A percentile compares a stretch with the other conserved stretches of the same genome.
phyloP scores from a whole-genome alignment of 2,329 filamentous ascomycete genomes.

The Volutella citrinella region DNA sequence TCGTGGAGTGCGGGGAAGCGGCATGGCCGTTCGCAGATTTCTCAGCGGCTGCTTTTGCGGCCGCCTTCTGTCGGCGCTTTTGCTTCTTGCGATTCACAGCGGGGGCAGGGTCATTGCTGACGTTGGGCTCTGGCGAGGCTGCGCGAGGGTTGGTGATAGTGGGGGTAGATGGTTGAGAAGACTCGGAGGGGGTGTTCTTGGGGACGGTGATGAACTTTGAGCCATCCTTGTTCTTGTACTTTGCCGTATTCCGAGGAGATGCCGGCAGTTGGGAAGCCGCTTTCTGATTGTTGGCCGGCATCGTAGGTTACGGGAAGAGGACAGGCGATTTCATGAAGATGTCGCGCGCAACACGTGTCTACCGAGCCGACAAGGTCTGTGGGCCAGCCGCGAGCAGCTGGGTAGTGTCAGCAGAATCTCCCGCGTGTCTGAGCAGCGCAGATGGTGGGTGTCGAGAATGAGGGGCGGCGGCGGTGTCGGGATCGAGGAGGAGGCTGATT shows the following conservation, averaged over 20 bases:
- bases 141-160: conserved; percentile 38
- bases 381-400: conserved; percentile 15
- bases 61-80: conserved; percentile 85
- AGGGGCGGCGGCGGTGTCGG: conserved; percentile 19
- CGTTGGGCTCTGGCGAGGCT: conserved; percentile 27
- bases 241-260: conserved; percentile 54
- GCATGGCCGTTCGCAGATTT: conserved; percentile 39
- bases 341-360: conserved; percentile 29
- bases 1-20: conserved; percentile 26
- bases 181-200: conserved; percentile 51
- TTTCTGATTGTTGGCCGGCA: conserved; percentile 53
- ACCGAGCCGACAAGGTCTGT: conserved; percentile 14
- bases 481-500: too few relatives aligned
- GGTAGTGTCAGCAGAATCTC: conserved; percentile 19
- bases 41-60: conserved; percentile 59
- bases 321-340: conserved; percentile 39
- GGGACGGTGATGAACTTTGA: conserved; percentile 67
- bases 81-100: conserved; percentile 90
- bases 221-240: conserved; percentile 66
- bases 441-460: conserved; percentile 12
- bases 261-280: conserved; percentile 46
- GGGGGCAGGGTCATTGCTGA: conserved; percentile 35
- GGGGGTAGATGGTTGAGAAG: conserved; percentile 52
- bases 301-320: conserved; percentile 35
- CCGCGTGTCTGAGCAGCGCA: conserved; percentile 17